Evolutionary conservation across 371 early-diverging fungal species (phyloP), one percentile per base, ranked within the genome.

Genomic region (Actinomucor elegans): DNA sequence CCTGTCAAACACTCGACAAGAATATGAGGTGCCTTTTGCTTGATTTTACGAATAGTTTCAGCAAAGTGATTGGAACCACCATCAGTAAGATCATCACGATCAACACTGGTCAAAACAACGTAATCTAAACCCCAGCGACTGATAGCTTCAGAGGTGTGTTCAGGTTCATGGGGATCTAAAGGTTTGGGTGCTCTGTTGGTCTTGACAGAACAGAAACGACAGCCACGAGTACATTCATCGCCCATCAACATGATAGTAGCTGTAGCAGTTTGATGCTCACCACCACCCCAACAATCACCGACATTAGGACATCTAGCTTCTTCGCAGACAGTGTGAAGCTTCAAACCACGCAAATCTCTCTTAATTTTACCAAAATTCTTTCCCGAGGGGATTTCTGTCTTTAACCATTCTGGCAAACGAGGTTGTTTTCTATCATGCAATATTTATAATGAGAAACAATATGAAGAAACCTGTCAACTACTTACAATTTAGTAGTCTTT

Each of bases 231-330:
- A 73, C 99, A 98, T 70, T 94, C 94, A 63, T 96, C 97, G 52
- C 99, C 99, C 98, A 98, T 97, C 64, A 98, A 75, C 97, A 97
- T 98, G 56, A 98, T 97, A 9, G 99, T 98, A 0, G 99, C 99
- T 0, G 99, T 98, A 1, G 99, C 97, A 9, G 96, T 97, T 49
- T 90, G 84, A 67, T 91, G 88, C 64, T 97, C 94, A 50, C 95
- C 77, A 12, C 61, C 98, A 48, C 97, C 96, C 99, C 98, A 98
- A 75, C 99, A 98, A 64, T 96, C 96, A 43, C 94, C 91, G 67
- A 98, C 92, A 77, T 98, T 98, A 15, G 99, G 99, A 73, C 99
- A 98, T 63, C 90, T 81, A 14, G 99, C 98, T 63, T 98, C 98
- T 66, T 94, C 94, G 69, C 94, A 94, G 15, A 93, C 92, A 14